Base-by-base conservation (phyloP, 805 yeast genomes). In the Yamadazyma paraphyllophila region DNA sequence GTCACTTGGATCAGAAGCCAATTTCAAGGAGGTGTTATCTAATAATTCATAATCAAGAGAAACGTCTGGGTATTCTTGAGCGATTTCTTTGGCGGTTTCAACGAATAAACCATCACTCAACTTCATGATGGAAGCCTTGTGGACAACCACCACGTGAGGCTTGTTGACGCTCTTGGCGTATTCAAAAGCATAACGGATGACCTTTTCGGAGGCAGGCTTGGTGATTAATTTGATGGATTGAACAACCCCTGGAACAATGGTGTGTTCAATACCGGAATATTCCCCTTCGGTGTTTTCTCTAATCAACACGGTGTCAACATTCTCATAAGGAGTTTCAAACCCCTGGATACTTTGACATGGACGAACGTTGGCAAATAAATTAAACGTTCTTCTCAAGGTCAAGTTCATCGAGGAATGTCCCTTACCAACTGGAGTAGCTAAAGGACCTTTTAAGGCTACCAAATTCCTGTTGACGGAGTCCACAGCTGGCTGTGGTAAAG, bases 221-320 rank as follows among this genome's bases (percentile, higher is more conserved):
- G 99, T 94, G 77, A 94, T 94, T 70, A 94, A 81, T 77, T 94
- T 94, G 75, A 92, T 92, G 53, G 96, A 88, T 77, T 94, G 98
- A 44, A 94, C 97, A 46, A 94, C 98, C 65, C 99, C 99, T 55
- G 97, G 97, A 47, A 90, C 95, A 55, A 94, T 90, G 54, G 89
- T 86, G 78, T 94, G 99, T 79, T 94, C 99, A 60, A 94, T 91
- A 75, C 99, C 99, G 27, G 97, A 91, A 78, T 92, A 92, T 76
- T 92, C 99, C 78, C 99, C 99, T 74, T 94, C 98, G 55, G 99
- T 92, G 83, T 94, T 94, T 77, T 94, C 99, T 81, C 99, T 90
- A 69, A 94, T 91, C 61, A 94, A 78, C 31, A 92, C 97, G 53
- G 96, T 85, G 74, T 94, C 95, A 54, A 94, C 98, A 67, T 87